phyloP scores from a whole-genome alignment of 176 grass and related monocot genomes.

The Aechmea fasciata region DNA sequence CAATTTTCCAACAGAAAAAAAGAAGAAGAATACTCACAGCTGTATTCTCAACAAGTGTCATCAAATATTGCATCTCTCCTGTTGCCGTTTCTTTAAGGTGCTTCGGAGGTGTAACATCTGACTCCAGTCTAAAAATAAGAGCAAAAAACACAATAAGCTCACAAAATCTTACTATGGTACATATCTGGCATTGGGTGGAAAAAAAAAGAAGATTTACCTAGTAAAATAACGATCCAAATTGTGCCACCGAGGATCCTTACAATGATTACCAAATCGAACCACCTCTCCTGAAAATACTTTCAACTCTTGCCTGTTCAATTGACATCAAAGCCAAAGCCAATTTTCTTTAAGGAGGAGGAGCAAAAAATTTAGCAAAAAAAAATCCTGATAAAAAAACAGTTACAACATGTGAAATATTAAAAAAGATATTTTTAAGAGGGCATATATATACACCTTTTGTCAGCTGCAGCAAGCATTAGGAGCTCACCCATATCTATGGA shows the following conservation, averaged over 20 bases:
- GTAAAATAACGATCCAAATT: conserved; percentile 36
- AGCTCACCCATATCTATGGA: conserved; percentile 35
- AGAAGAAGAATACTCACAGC: conserved; percentile 33
- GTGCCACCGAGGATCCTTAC: conserved; percentile 50
- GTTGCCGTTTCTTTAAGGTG: conserved; percentile 24
- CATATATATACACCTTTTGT: conserved; percentile 32
- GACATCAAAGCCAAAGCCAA: neutral
- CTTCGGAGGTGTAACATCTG: conserved; percentile 13
- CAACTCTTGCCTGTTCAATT: conserved; percentile 42
- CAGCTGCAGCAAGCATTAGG: conserved; percentile 34
- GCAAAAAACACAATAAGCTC: neutral
- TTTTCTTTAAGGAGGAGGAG: neutral
- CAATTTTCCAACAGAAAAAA: neutral
- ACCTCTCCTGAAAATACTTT: conserved; percentile 32
- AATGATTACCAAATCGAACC: conserved; percentile 44
- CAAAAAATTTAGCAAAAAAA: neutral
- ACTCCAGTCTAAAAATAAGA: conserved; percentile 31
- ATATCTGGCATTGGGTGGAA: neutral
- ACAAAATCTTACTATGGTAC: neutral
- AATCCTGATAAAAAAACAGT: neutral
- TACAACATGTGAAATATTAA: neutral
- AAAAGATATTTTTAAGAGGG: neutral
- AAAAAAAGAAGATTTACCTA: conserved; percentile 21
- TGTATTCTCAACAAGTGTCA: conserved; percentile 28
- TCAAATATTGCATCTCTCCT: conserved; percentile 38